Conservation (phyloP, 768 basidiomycete species). For the Megacollybia marginata region DNA sequence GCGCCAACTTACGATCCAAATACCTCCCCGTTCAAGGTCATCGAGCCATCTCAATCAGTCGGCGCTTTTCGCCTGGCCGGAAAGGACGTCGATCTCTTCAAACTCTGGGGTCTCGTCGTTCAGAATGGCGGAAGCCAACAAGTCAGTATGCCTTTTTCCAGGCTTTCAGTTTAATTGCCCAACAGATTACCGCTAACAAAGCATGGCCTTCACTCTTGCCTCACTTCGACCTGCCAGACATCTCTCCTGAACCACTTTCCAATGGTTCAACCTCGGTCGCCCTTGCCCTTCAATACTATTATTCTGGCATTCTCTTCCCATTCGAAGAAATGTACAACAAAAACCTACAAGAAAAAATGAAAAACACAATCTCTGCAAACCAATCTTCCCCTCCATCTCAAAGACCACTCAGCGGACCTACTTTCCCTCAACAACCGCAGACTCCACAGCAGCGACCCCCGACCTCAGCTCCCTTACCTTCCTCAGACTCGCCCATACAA, state of each 20-base stretch:
- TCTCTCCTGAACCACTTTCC: conserved; percentile 36
- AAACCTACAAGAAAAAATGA: conserved; percentile 53
- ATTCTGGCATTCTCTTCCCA: conserved; percentile 53
- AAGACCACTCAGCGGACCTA: conserved; percentile 12
- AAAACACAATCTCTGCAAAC: conserved; percentile 40
- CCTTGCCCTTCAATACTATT: conserved; percentile 48
- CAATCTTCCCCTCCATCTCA: conserved; percentile 27
- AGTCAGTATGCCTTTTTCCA: conserved; percentile 37
- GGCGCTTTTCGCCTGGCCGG: conserved; percentile 66
- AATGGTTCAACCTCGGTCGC: conserved; percentile 44
- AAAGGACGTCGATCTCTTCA: conserved; percentile 72
- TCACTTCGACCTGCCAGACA: conserved; percentile 57
- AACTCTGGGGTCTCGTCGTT: conserved; percentile 56
- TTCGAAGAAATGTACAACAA: conserved; percentile 69
- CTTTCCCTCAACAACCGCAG: conserved; percentile 13
- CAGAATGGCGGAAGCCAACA: conserved; percentile 49
- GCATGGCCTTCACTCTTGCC: conserved; percentile 48
- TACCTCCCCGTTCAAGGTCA: conserved; percentile 54
- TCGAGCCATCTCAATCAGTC: conserved; percentile 55
- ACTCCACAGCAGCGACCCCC: conserved; percentile 2
- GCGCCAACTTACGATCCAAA: conserved; percentile 54
- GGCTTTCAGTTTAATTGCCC: conserved; percentile 7
- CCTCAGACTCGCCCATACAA: background rate
- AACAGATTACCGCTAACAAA: conserved; percentile 43
- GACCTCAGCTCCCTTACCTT: background rate